Evolutionary conservation across 2,329 filamentous ascomycete genomes (phyloP).

Genomic region (Fusarium heterosporum): DNA sequence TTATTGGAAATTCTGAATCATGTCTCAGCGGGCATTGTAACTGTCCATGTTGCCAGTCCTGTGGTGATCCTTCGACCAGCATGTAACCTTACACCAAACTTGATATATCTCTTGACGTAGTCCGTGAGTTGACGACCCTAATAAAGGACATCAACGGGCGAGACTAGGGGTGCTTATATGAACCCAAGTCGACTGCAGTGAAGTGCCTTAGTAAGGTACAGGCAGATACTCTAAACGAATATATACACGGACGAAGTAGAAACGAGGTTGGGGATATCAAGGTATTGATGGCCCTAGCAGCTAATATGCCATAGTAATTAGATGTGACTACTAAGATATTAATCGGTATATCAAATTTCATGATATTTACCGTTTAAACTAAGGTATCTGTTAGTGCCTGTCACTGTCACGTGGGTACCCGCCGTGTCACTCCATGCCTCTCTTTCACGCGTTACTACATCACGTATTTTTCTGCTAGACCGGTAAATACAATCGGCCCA

Average conservation of each 20-base stretch:
- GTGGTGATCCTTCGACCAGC: background rate
- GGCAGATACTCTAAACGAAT: too few species aligned
- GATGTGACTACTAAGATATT: background rate
- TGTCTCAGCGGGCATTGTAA: background rate
- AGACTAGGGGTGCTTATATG: too few species aligned
- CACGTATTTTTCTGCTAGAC: slow-evolving; percentile 10
- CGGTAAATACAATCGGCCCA: slow-evolving; percentile 10
- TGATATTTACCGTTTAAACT: background rate
- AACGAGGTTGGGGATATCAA: too few species aligned
- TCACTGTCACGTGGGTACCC: slow-evolving; percentile 43
- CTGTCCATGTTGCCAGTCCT: background rate
- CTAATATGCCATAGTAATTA: background rate
- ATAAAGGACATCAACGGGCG: background rate
- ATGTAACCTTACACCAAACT: background rate
- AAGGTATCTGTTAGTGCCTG: background rate
- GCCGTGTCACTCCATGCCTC: slow-evolving; percentile 8
- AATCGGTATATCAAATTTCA: too few species aligned
- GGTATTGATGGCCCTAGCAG: background rate
- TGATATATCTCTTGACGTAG: background rate
- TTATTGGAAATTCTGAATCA: slow-evolving; percentile 6
- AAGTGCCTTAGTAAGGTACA: too few species aligned
- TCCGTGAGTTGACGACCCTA: background rate
- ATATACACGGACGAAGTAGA: too few species aligned
- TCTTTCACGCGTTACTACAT: slow-evolving; percentile 8
- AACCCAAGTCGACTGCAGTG: too few species aligned